phyloP scores from a whole-genome alignment of 768 basidiomycete genomes.

The Hypsizygus marmoreus region DNA sequence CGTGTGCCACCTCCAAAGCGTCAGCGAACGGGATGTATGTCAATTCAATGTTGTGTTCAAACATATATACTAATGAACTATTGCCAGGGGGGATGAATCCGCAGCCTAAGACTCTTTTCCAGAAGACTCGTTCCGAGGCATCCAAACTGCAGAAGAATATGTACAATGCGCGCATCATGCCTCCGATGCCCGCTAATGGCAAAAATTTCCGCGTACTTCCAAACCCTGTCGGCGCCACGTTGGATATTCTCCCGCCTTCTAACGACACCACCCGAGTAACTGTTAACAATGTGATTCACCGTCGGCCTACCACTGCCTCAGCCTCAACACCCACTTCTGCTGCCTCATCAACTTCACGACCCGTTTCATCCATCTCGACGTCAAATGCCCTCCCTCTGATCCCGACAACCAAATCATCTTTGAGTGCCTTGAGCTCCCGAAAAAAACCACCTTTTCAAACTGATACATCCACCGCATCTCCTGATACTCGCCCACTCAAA shows the following conservation, averaged over 20 bases:
- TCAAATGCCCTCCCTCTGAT: slow-evolving; percentile 14
- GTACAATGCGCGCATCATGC: slow-evolving; percentile 52
- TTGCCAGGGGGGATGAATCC: slow-evolving; percentile 36
- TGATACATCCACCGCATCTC: slow-evolving; percentile 13
- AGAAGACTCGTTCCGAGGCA: slow-evolving; percentile 74
- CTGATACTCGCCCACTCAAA: slow-evolving; percentile 36
- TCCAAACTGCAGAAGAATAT: slow-evolving; percentile 66
- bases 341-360: not conserved
- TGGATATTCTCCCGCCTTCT: slow-evolving; percentile 36
- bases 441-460: slow-evolving; percentile 11
- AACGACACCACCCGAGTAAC: slow-evolving; percentile 44
- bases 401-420: slow-evolving; percentile 15
- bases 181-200: slow-evolving; percentile 48
- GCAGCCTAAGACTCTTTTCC: slow-evolving; percentile 70
- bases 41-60: slow-evolving; percentile 10
- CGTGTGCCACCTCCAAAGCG: slow-evolving; percentile 69
- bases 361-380: slow-evolving; percentile 16
- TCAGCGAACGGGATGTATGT: slow-evolving; percentile 55
- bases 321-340: slow-evolving; percentile 5
- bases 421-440: slow-evolving; percentile 7
- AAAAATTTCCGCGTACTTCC: slow-evolving; percentile 47
- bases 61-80: slow-evolving; percentile 7
- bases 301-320: slow-evolving; percentile 29
- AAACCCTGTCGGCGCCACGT: slow-evolving; percentile 31
- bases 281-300: slow-evolving; percentile 50